A percentile compares a stretch with the other conserved stretches of the same genome.
phyloP scores from a whole-genome alignment of 129 eudicot species.

The Ambrosia trifida region DNA sequence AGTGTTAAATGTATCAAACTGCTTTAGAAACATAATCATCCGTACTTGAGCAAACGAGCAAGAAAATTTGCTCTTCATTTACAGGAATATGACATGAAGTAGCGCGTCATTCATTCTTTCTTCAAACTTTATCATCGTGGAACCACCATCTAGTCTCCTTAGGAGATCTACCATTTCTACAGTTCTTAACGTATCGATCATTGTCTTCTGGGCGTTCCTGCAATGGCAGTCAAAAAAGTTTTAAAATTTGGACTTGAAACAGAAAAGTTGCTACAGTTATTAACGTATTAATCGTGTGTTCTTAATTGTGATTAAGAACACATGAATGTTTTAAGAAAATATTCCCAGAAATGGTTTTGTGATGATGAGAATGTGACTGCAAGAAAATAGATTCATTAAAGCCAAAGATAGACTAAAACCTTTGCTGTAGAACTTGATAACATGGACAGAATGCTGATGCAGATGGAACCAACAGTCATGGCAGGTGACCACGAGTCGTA shows the following conservation, averaged over 20 bases:
- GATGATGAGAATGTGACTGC: not conserved
- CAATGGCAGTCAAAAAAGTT: constrained; percentile 16
- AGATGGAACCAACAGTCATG: constrained; percentile 93
- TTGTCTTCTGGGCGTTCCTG: constrained; percentile 84
- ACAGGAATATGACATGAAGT: constrained; percentile 36
- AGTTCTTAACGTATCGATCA: constrained; percentile 77
- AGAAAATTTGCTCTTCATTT: constrained; percentile 42
- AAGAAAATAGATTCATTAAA: not conserved
- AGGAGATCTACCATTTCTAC: constrained; percentile 83
- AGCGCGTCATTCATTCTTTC: constrained; percentile 31
- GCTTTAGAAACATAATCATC: constrained; percentile 32
- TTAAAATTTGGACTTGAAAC: not conserved
- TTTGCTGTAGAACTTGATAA: constrained; percentile 81
- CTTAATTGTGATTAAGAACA: not conserved
- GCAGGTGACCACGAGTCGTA: constrained; percentile 99
- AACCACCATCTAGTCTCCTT: constrained; percentile 97
- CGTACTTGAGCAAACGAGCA: constrained; percentile 39
- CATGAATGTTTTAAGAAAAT: not conserved
- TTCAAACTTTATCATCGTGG: constrained; percentile 77
- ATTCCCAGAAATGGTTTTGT: not conserved
- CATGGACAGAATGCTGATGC: constrained; percentile 95
- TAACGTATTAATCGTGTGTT: too few species aligned
- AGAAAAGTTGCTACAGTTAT: not conserved
- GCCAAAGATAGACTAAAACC: constrained; percentile 44
- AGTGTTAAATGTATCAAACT: constrained; percentile 26